These are phyloP conservation scores for Acacia melanoxylon DNA, from an alignment of 306 rosid genomes.

Conservation along the genomic window DNA sequence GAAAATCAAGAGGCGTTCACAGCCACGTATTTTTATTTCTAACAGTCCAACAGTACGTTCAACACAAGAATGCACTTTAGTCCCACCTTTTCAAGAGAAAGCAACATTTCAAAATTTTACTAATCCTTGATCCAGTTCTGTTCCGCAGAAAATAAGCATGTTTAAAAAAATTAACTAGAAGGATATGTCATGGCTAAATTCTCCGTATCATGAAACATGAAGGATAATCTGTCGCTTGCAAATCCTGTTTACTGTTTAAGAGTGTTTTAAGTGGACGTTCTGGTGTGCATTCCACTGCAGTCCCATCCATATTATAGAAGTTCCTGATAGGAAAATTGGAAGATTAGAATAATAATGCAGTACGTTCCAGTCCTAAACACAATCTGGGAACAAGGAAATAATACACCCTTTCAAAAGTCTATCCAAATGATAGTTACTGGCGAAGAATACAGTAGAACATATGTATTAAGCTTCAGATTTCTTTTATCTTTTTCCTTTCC, in stretches of 20 bases:
- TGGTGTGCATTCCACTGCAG: constrained; percentile 65
- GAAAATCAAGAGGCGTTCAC: constrained; percentile 18
- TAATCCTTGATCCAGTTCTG: background rate
- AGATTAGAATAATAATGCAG: background rate
- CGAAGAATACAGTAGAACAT: background rate
- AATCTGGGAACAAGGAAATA: constrained; percentile 10
- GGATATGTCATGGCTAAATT: constrained; percentile 23
- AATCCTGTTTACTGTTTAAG: constrained; percentile 38
- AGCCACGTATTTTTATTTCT: constrained; percentile 7
- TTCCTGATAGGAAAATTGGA: constrained; percentile 52
- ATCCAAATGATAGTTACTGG: background rate
- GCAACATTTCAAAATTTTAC: background rate
- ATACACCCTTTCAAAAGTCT: background rate
- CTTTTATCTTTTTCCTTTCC: background rate
- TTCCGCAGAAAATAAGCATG: background rate
- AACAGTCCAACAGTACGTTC: background rate
- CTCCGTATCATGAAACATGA: background rate
- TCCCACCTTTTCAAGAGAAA: background rate
- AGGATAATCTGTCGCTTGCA: constrained; percentile 23
- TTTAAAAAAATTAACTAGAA: background rate
- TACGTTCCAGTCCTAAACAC: constrained; percentile 12
- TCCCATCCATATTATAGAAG: constrained; percentile 90
- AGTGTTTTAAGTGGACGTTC: constrained; percentile 34
- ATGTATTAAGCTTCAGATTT: background rate
- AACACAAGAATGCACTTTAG: background rate